These are phyloP conservation scores for Pseudotulostoma volvatum DNA, from an alignment of 495 filamentous ascomycete genomes.

Conservation along the genomic window DNA sequence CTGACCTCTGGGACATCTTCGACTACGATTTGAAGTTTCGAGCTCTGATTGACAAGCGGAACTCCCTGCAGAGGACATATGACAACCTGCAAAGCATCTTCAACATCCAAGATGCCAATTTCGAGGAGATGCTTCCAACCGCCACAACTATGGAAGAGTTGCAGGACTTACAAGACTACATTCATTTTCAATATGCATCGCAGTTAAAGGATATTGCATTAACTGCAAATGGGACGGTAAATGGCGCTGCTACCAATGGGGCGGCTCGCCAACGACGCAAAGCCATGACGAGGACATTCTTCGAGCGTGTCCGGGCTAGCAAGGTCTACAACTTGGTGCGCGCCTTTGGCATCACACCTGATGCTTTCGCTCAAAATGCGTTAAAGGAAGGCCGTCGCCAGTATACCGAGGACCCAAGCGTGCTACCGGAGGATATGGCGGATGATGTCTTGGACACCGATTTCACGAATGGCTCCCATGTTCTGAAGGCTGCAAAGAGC, in stretches of 20 bases:
- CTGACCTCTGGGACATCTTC: slow-evolving; percentile 85
- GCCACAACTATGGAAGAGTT: slow-evolving; percentile 81
- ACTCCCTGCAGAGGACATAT: slow-evolving; percentile 59
- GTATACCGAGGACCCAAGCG: slow-evolving; percentile 65
- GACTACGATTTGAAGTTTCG: slow-evolving; percentile 90
- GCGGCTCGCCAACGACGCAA: slow-evolving; percentile 49
- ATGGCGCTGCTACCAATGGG: slow-evolving; percentile 18
- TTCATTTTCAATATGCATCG: slow-evolving; percentile 84
- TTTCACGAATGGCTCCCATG: slow-evolving; percentile 59
- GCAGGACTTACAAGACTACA: slow-evolving; percentile 89
- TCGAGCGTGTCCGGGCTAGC: slow-evolving; percentile 65
- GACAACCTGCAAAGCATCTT: slow-evolving; percentile 46
- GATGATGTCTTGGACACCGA: slow-evolving; percentile 56
- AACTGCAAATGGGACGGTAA: slow-evolving; percentile 32
- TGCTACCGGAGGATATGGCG: slow-evolving; percentile 71
- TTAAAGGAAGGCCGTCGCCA: slow-evolving; percentile 59
- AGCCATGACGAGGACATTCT: slow-evolving; percentile 54
- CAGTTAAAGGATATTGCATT: slow-evolving; percentile 57
- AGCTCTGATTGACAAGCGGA: slow-evolving; percentile 76
- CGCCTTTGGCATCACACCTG: slow-evolving; percentile 79
- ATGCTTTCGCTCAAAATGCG: slow-evolving; percentile 72
- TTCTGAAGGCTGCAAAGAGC: slow-evolving; percentile 59
- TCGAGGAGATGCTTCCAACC: slow-evolving; percentile 63
- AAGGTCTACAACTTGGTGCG: slow-evolving; percentile 69
- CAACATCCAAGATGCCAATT: slow-evolving; percentile 35